Base-by-base conservation (phyloP, 176 grass and related monocot species). In the Avena eriantha region DNA sequence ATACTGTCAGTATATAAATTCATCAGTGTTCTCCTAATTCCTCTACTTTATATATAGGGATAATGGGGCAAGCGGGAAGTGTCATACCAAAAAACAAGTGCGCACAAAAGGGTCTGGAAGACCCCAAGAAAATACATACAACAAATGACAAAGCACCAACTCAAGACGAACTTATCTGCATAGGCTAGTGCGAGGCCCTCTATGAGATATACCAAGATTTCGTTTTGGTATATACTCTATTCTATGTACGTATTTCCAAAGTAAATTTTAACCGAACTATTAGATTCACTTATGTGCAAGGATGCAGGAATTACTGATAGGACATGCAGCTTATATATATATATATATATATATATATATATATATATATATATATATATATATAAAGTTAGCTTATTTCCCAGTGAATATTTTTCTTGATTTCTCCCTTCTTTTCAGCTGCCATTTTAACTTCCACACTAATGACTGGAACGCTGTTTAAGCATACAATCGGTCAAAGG, bases 381-480 rank as follows among this genome's bases (percentile, higher is more conserved):
- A 3, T 39, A 71, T 36, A 1, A 36, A 80, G 24, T 65, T 59
- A n/a, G 3, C 22, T 82, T 85, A 17, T 73, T 67, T 72, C 34
- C 19, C 14, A 3, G 8, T 64, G 80, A 9, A 75, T 82, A 58
- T 79, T 68, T 83, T 88, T 29, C 19, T 31, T 80, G 63, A 70
- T 86, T 55, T 33, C 77, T 49, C 34, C 10, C n/a, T 26, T 89
- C 58, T 66, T 93, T 96, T 82, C 86, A 98, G 96, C 81, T 98
- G 92, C 56, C 88, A 58, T 71, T 96, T 92, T 83, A 55, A 88
- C 59, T 96, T 98, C 10, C 76, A 90, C 7, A 86, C 92, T 74
- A 91, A 84, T 80, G 60, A 88, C 23, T 98, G 96, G 96, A 90
- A 76, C 85, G 90, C 90, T 66, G 92, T 96, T 76, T 98, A 98